Conservation (phyloP, 805 yeast species). For the Aciculoconidium aculeatum region DNA sequence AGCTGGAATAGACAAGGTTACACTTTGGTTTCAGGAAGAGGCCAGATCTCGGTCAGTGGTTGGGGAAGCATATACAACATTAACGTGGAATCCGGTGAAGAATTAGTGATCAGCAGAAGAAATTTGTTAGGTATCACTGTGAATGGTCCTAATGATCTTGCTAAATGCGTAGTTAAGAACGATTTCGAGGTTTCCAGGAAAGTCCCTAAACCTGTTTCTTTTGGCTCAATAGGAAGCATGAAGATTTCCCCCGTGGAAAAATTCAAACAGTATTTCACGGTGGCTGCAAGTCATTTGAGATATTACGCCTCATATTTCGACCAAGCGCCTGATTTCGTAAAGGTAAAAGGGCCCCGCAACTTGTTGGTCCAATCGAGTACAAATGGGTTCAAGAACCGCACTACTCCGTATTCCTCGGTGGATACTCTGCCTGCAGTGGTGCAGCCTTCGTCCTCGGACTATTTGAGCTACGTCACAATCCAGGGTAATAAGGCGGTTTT, state of each 20-base stretch:
- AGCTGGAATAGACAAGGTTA: slow-evolving; percentile 36
- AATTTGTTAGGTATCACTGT: slow-evolving; percentile 48
- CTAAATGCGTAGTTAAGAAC: slow-evolving; percentile 31
- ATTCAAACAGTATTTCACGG: slow-evolving; percentile 5
- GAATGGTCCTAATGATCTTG: slow-evolving; percentile 42
- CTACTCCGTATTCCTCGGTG: slow-evolving; percentile 2
- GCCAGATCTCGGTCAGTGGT: slow-evolving; percentile 50
- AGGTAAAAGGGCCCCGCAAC: slow-evolving; percentile 50
- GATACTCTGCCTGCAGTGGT: background rate
- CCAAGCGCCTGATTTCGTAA: slow-evolving; percentile 46
- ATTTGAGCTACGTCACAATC: slow-evolving; percentile 43
- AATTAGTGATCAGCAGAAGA: slow-evolving; percentile 39
- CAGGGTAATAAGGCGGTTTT: slow-evolving; percentile 37
- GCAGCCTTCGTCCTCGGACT: slow-evolving; percentile 39
- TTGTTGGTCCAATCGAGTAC: slow-evolving; percentile 43
- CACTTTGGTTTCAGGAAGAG: slow-evolving; percentile 50
- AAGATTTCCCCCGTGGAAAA: slow-evolving; percentile 5
- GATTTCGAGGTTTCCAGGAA: slow-evolving; percentile 15
- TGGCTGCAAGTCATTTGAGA: slow-evolving; percentile 2
- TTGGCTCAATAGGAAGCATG: slow-evolving; percentile 1
- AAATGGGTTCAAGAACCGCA: slow-evolving; percentile 9
- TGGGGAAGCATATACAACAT: slow-evolving; percentile 49
- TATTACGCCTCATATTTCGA: too few species aligned
- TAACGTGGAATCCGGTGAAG: slow-evolving; percentile 40
- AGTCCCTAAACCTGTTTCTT: slow-evolving; percentile 3